phyloP scores from a whole-genome alignment of 768 basidiomycete genomes.

The Lactarius evosmus region DNA sequence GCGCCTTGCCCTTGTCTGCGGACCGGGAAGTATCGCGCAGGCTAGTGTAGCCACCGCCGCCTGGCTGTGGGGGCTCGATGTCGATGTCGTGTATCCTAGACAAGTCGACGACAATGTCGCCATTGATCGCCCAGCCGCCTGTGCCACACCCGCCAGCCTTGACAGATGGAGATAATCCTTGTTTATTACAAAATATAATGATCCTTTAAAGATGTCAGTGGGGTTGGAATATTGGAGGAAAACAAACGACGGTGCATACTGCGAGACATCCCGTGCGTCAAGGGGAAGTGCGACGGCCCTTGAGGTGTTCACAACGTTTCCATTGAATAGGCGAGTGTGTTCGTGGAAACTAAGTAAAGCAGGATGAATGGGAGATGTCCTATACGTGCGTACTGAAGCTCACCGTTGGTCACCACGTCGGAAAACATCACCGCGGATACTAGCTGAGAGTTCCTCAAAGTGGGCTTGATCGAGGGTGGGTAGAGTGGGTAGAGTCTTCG shows the following conservation, averaged over 20 bases:
- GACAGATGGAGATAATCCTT: constrained; percentile 70
- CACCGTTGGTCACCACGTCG: constrained; percentile 23
- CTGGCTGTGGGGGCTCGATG: constrained; percentile 52
- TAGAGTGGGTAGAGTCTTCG: background rate
- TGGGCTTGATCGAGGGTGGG: constrained; percentile 16
- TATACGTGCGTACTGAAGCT: background rate
- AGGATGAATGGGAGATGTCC: background rate
- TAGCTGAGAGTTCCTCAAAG: constrained; percentile 21
- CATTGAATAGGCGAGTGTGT: constrained; percentile 58
- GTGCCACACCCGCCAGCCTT: constrained; percentile 92
- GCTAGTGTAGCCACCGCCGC: constrained; percentile 50
- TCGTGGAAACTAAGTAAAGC: constrained; percentile 20
- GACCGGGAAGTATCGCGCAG: constrained; percentile 52
- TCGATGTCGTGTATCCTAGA: constrained; percentile 62
- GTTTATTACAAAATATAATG: constrained; percentile 68
- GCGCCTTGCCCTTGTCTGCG: constrained; percentile 56
- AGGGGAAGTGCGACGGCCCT: constrained; percentile 68
- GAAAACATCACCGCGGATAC: constrained; percentile 24
- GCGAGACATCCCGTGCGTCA: constrained; percentile 79
- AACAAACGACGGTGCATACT: constrained; percentile 40
- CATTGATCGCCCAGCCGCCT: constrained; percentile 84
- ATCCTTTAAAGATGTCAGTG: constrained; percentile 41
- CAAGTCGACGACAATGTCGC: constrained; percentile 83
- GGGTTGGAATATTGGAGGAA: background rate
- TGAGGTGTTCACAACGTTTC: constrained; percentile 59